Percentiles rank a stretch among this genome's conserved stretches.
These are phyloP conservation scores for Allantophomopsis lycopodina DNA, from an alignment of 2,329 filamentous ascomycete genomes.

Conservation along the genomic window DNA sequence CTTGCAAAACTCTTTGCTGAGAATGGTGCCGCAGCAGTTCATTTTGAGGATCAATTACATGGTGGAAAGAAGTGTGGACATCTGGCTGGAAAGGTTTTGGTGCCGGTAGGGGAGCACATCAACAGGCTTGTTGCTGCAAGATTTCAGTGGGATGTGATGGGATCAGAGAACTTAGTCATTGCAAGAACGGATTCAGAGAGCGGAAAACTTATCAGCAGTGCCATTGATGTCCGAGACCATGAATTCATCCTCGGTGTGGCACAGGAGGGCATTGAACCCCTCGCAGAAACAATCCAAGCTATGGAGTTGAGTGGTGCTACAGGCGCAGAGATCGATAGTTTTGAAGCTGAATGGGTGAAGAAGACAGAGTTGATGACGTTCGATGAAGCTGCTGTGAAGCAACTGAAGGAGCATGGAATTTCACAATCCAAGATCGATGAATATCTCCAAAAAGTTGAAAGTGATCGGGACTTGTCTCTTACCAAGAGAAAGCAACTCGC, in stretches of 20 bases:
- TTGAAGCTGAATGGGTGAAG: constrained; percentile 82
- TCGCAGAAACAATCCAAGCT: constrained; percentile 77
- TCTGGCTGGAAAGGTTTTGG: constrained; percentile 87
- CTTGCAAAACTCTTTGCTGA: constrained; percentile 95
- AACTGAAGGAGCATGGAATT: constrained; percentile 55
- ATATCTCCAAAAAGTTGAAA: constrained; percentile 48
- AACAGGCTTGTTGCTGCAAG: constrained; percentile 83
- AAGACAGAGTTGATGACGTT: constrained; percentile 75
- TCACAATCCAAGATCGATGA: constrained; percentile 47
- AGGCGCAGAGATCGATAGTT: constrained; percentile 70
- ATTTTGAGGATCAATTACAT: constrained; percentile 96
- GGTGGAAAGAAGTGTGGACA: constrained; percentile 98
- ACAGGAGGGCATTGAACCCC: constrained; percentile 57
- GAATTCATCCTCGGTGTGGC: constrained; percentile 89
- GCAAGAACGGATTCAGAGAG: constrained; percentile 93
- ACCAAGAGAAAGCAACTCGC: constrained; percentile 64
- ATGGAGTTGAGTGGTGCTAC: constrained; percentile 76
- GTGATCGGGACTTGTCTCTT: constrained; percentile 64
- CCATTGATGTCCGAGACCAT: constrained; percentile 88
- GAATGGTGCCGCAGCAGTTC: constrained; percentile 88
- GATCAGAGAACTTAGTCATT: constrained; percentile 85
- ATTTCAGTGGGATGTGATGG: constrained; percentile 99
- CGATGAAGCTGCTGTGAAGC: constrained; percentile 74
- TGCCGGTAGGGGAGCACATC: constrained; percentile 90
- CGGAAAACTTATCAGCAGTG: constrained; percentile 77